phyloP scores from a whole-genome alignment of 768 basidiomycete species.

The Daedalea quercina region DNA sequence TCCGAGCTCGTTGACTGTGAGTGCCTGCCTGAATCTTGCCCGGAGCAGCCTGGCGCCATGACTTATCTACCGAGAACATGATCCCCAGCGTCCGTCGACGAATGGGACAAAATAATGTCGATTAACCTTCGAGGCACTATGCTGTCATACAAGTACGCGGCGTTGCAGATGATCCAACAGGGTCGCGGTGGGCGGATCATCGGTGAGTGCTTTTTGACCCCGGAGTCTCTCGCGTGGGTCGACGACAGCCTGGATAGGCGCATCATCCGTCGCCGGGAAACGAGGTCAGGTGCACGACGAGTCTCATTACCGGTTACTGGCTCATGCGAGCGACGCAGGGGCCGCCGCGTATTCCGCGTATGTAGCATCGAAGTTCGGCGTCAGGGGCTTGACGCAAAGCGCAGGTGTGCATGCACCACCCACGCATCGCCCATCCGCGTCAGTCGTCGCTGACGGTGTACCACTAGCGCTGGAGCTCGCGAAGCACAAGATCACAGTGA shows the following conservation, averaged over 20 bases:
- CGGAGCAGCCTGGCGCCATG: no score
- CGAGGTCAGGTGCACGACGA: constrained; percentile 5
- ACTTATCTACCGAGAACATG: no score
- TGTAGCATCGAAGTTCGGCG: constrained; percentile 18
- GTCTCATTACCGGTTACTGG: no score
- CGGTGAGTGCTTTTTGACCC: constrained; percentile 15
- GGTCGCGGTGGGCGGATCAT: constrained; percentile 33
- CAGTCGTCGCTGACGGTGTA: neutral
- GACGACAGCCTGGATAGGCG: constrained; percentile 3
- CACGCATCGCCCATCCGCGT: neutral
- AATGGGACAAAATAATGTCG: constrained; percentile 21
- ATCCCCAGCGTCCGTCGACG: no score
- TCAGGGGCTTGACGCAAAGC: constrained; percentile 18
- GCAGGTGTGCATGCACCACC: constrained; percentile 8
- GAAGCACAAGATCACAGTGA: constrained; percentile 18
- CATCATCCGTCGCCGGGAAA: constrained; percentile 9
- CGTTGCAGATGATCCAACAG: constrained; percentile 31
- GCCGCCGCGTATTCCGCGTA: constrained; percentile 8
- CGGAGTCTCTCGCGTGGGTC: neutral
- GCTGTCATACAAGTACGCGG: constrained; percentile 35
- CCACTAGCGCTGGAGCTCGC: constrained; percentile 16
- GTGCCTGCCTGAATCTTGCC: no score
- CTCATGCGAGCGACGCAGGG: no score
- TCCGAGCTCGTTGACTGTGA: no score
- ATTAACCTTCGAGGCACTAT: constrained; percentile 29